These are phyloP conservation scores for Ustilago crameri DNA, from an alignment of 1,284 basidiomycete species.

Conservation along the genomic window DNA sequence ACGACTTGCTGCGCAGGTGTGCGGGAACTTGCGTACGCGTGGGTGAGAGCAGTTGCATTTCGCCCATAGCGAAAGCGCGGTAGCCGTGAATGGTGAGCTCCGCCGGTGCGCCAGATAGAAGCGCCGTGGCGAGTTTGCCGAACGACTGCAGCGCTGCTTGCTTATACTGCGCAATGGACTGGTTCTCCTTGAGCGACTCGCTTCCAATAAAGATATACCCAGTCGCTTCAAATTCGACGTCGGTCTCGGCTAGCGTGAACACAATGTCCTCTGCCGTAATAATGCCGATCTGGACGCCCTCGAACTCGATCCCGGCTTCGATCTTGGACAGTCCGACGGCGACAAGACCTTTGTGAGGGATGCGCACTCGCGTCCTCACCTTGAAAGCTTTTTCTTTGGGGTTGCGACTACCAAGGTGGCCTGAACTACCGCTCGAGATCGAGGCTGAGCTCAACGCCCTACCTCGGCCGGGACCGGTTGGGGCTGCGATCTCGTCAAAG, in stretches of 20 bases:
- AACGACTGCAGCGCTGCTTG: conserved; percentile 24
- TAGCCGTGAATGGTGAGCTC: conserved; percentile 32
- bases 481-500: conserved; percentile 51
- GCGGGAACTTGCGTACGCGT: conserved; percentile 24
- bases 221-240: conserved; percentile 37
- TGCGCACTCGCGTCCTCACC: conserved; percentile 29
- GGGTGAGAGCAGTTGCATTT: conserved; percentile 17
- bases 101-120: conserved; percentile 21
- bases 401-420: conserved; percentile 1
- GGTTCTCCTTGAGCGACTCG: conserved; percentile 27
- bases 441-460: conserved; percentile 36
- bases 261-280: conserved; percentile 45
- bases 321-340: conserved; percentile 43
- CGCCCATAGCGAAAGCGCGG: conserved; percentile 46
- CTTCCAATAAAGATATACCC: conserved; percentile 45
- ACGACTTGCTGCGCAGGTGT: conserved; percentile 27
- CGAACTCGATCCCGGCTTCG: conserved; percentile 43
- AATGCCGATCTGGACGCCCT: conserved; percentile 42
- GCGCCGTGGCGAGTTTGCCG: conserved; percentile 22
- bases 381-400: conserved; percentile 37
- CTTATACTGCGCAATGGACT: conserved; percentile 24
- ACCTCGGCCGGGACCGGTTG: conserved; percentile 39
- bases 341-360: conserved; percentile 31
- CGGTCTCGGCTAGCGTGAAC: conserved; percentile 27
- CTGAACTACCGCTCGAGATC: conserved; percentile 30